A percentile compares a stretch with the other conserved stretches of the same genome.
phyloP scores from a whole-genome alignment of 345 rosid genomes.

The Melastoma malabathricum region DNA sequence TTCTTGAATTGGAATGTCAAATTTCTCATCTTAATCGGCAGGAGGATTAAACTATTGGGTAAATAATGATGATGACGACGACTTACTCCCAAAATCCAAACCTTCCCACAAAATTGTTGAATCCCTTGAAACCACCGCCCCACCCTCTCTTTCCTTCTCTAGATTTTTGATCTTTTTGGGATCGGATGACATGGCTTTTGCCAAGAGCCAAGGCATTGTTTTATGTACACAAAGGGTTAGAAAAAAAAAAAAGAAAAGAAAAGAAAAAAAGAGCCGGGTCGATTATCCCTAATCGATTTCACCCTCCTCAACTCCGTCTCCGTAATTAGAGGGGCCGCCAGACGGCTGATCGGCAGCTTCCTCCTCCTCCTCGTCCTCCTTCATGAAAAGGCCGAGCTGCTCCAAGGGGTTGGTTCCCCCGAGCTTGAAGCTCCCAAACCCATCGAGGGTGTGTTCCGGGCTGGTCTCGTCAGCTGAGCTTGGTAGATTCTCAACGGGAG shows the following conservation, averaged over 20 bases:
- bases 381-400: constrained; percentile 85
- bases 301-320: constrained; percentile 66
- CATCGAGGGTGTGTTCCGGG: constrained; percentile 44
- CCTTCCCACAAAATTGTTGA: too few species aligned
- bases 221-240: neutral
- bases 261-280: too few species aligned
- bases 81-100: too few species aligned
- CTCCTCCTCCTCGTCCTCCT: constrained; percentile 63
- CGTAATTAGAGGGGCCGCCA: constrained; percentile 7
- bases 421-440: constrained; percentile 63
- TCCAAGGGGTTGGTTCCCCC: constrained; percentile 77
- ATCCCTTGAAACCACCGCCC: too few species aligned
- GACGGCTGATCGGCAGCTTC: constrained; percentile 30
- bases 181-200: neutral
- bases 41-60: too few species aligned
- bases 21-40: too few species aligned
- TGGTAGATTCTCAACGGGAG: constrained; percentile 41
- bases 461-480: constrained; percentile 56
- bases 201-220: neutral
- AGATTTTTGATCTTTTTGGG: neutral
- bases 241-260: neutral
- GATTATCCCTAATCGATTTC: constrained; percentile 43
- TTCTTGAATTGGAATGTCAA: too few species aligned
- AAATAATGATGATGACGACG: too few species aligned
- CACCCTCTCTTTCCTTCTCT: neutral